phyloP scores from a whole-genome alignment of 1,284 basidiomycete genomes.

The Cryptococcus sp. region DNA sequence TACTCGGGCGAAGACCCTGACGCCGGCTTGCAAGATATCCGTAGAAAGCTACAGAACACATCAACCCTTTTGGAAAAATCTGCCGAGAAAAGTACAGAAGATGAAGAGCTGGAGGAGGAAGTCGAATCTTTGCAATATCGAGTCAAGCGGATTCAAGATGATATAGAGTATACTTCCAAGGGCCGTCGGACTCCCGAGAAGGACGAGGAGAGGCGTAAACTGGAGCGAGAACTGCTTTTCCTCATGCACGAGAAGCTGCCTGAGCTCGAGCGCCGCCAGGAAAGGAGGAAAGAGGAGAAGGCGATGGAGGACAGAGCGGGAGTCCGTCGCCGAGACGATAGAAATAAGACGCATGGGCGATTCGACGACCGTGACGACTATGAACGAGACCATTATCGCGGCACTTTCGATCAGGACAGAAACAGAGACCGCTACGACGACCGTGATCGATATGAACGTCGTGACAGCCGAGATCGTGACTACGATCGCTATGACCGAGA shows the following conservation, averaged over 20 bases:
- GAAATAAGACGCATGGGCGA: slow-evolving; percentile 77
- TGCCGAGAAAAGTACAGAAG: slow-evolving; percentile 69
- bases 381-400: slow-evolving; percentile 41
- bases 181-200: slow-evolving; percentile 73
- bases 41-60: slow-evolving; percentile 79
- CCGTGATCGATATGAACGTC: slow-evolving; percentile 29
- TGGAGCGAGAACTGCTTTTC: slow-evolving; percentile 84
- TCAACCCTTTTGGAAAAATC: slow-evolving; percentile 78
- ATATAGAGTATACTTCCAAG: slow-evolving; percentile 84
- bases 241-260: slow-evolving; percentile 92
- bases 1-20: slow-evolving; percentile 70
- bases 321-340: slow-evolving; percentile 74
- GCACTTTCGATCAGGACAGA: slow-evolving; percentile 52
- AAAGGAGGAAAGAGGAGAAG: slow-evolving; percentile 73
- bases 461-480: slow-evolving; percentile 51
- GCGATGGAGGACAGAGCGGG: slow-evolving; percentile 77
- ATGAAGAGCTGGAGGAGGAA: slow-evolving; percentile 86
- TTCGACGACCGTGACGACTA: slow-evolving; percentile 58
- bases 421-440: slow-evolving; percentile 53
- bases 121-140: slow-evolving; percentile 84
- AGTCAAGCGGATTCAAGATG: slow-evolving; percentile 86
- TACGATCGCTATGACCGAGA: slow-evolving; percentile 50
- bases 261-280: slow-evolving; percentile 81
- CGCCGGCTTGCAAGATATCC: slow-evolving; percentile 79
- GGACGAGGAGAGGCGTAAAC: slow-evolving; percentile 80